A percentile compares a stretch with the other conserved stretches of the same genome.
These are phyloP conservation scores for Persicaria maculosa DNA, from an alignment of 148 eudicot genomes.

Conservation along the genomic window DNA sequence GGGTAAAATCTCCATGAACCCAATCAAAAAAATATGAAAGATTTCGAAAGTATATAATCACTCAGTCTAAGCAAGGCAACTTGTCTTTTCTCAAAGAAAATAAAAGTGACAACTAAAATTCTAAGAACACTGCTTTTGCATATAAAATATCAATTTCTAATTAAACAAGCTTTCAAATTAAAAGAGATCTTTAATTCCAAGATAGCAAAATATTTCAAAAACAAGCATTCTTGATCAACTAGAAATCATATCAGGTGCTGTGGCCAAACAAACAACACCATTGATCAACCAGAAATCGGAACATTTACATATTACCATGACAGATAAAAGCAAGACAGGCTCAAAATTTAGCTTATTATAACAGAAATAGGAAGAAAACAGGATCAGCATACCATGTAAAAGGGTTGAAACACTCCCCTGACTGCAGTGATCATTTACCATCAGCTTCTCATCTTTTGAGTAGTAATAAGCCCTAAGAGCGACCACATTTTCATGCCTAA, in stretches of 20 bases:
- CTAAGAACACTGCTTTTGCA: not conserved
- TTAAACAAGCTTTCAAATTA: not conserved
- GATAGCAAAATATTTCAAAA: not conserved
- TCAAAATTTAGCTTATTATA: not conserved
- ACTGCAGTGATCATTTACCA: slow-evolving; percentile 67
- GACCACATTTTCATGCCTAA: slow-evolving; percentile 73
- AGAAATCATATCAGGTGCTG: not conserved
- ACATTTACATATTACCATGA: not conserved
- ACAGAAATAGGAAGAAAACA: slow-evolving; percentile 10
- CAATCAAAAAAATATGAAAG: not conserved
- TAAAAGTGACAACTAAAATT: not conserved
- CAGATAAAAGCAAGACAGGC: not conserved
- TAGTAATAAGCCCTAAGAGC: slow-evolving; percentile 88
- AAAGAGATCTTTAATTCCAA: slow-evolving; percentile 3
- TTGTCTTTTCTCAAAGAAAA: not conserved
- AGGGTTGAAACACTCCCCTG: slow-evolving; percentile 69
- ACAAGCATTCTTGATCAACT: not conserved
- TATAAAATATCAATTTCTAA: not conserved
- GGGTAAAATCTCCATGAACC: not conserved
- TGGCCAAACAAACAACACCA: not conserved
- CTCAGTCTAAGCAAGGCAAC: not conserved
- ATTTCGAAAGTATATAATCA: not conserved
- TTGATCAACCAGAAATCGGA: not conserved
- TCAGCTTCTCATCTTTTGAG: slow-evolving; percentile 88
- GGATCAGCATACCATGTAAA: slow-evolving; percentile 62